A percentile compares a stretch with the other conserved stretches of the same genome.
phyloP scores from a whole-genome alignment of 768 basidiomycete species.

The Galerina marginata region DNA sequence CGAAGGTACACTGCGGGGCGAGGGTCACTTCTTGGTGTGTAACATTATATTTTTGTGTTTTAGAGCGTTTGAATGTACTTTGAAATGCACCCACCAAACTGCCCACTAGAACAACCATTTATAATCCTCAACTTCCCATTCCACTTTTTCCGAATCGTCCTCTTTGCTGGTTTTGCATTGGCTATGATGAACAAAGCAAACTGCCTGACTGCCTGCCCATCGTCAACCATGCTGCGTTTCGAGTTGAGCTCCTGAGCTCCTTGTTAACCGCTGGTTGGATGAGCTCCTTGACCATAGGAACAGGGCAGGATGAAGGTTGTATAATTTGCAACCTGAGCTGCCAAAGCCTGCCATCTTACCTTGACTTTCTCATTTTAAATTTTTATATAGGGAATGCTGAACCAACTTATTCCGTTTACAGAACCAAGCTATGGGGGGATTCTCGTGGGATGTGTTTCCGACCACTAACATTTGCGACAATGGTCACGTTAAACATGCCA shows the following conservation, averaged over 20 bases:
- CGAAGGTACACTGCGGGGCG: background rate
- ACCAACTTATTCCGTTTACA: background rate
- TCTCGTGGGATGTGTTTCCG: too few relatives aligned
- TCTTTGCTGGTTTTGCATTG: background rate
- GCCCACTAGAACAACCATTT: background rate
- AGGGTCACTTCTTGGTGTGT: background rate
- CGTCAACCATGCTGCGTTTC: slow-evolving; percentile 8
- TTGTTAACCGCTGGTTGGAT: slow-evolving; percentile 16
- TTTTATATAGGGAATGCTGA: background rate
- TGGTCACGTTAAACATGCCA: too few relatives aligned
- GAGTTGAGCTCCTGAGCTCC: background rate
- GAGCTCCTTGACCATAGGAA: slow-evolving; percentile 10
- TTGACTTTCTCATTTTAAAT: background rate
- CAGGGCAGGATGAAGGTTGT: slow-evolving; percentile 19
- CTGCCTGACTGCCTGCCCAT: slow-evolving; percentile 11
- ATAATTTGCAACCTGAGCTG: slow-evolving; percentile 24
- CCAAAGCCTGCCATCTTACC: background rate
- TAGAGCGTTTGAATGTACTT: background rate
- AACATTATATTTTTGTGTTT: background rate
- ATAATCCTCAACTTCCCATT: background rate
- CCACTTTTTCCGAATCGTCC: background rate
- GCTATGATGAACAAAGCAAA: slow-evolving; percentile 19
- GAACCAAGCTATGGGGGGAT: too few relatives aligned
- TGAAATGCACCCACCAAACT: too few relatives aligned
- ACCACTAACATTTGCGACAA: too few relatives aligned